phyloP scores from a whole-genome alignment of 2,329 filamentous ascomycete species.

The Pseudocercospora crystallina region DNA sequence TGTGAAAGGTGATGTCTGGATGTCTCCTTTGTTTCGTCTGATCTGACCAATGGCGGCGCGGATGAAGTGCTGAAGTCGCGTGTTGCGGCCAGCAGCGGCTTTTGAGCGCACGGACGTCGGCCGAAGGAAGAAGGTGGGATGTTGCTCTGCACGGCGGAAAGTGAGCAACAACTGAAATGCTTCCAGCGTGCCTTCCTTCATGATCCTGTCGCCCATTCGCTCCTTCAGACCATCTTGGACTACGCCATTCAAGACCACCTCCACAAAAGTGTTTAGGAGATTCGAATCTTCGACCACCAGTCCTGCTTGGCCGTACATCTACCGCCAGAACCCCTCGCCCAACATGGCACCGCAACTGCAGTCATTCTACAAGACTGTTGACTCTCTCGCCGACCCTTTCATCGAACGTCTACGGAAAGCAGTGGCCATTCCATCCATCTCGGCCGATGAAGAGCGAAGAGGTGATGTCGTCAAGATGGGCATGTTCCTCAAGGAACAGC shows the following conservation, averaged over 20 bases:
- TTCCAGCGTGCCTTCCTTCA: too few species aligned
- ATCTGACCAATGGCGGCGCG: conserved; percentile 7
- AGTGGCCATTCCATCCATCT: conserved; percentile 94
- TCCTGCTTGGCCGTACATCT: conserved; percentile 48
- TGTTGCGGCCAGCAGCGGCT: too few species aligned
- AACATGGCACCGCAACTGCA: conserved; percentile 87
- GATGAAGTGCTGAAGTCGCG: not conserved
- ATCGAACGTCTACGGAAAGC: conserved; percentile 88
- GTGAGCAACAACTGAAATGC: too few species aligned
- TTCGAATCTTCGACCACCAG: conserved; percentile 2
- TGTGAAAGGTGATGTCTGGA: not conserved
- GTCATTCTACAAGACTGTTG: conserved; percentile 89
- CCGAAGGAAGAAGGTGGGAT: too few species aligned
- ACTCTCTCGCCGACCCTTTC: conserved; percentile 74
- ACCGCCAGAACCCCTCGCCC: conserved; percentile 37
- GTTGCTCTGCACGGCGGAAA: too few species aligned
- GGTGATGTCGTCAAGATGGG: conserved; percentile 96
- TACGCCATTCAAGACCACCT: too few species aligned
- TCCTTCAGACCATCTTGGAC: too few species aligned
- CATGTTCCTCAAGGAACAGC: conserved; percentile 80
- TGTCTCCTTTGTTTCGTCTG: not conserved
- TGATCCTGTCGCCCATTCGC: too few species aligned
- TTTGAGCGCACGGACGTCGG: too few species aligned
- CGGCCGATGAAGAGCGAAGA: conserved; percentile 82
- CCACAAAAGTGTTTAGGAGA: not conserved